phyloP scores from a whole-genome alignment of 441 rosid genomes.

The Heliophila coronopifolia region DNA sequence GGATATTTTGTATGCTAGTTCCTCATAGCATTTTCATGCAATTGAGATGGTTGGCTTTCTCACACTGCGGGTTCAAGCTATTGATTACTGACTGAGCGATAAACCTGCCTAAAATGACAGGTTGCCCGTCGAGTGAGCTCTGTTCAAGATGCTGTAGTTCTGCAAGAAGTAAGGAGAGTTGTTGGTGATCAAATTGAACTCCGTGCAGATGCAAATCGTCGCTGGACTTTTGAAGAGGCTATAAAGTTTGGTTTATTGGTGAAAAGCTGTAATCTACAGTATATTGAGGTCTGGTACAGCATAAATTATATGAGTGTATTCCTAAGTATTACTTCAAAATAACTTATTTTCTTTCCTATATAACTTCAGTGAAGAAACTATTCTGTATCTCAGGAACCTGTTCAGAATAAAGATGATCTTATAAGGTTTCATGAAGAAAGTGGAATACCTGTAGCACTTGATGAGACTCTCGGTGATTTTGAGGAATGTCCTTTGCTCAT shows the following conservation, averaged over 20 bases:
- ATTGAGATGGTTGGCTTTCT: constrained; percentile 6
- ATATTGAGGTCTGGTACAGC: constrained; percentile 62
- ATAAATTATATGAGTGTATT: constrained; percentile 1
- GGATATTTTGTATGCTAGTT: constrained; percentile 1
- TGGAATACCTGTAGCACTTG: constrained; percentile 83
- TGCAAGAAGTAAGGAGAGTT: constrained; percentile 70
- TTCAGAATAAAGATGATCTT: constrained; percentile 62
- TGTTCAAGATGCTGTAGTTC: constrained; percentile 64
- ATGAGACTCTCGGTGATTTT: constrained; percentile 67
- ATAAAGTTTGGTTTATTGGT: constrained; percentile 54
- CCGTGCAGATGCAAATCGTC: constrained; percentile 90
- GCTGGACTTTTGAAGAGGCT: constrained; percentile 82
- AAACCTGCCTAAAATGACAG: constrained; percentile 36
- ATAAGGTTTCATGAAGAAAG: constrained; percentile 78
- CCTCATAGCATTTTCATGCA: constrained; percentile 3
- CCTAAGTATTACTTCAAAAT: not conserved
- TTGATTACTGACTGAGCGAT: constrained; percentile 11
- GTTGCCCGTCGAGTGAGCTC: constrained; percentile 77
- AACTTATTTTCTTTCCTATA: constrained; percentile 10
- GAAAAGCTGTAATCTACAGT: constrained; percentile 66
- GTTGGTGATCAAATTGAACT: constrained; percentile 62
- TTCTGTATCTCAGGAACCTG: constrained; percentile 70
- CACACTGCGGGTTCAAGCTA: constrained; percentile 3
- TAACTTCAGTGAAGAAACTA: constrained; percentile 1
- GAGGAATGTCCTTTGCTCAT: constrained; percentile 42